These are phyloP conservation scores for Tolypocladium amazonense DNA, from an alignment of 2,329 filamentous ascomycete species.

Conservation along the genomic window DNA sequence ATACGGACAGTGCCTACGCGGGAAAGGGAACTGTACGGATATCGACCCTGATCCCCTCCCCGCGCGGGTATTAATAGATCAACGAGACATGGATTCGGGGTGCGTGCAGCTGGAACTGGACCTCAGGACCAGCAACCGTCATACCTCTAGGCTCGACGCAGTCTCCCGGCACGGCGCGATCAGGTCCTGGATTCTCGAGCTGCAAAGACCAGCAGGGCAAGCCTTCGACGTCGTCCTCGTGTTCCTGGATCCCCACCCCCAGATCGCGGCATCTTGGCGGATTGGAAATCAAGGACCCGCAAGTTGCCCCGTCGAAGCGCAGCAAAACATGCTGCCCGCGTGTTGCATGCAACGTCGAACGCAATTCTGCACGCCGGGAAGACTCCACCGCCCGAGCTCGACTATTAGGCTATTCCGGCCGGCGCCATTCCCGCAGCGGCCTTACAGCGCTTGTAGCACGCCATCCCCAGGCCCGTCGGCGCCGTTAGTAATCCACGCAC, in stretches of 20 bases:
- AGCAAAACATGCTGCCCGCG: neutral
- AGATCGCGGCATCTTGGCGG: neutral
- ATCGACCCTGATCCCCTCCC: neutral
- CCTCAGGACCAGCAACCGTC: neutral
- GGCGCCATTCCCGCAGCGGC: neutral
- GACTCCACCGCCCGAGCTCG: neutral
- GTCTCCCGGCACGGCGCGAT: neutral
- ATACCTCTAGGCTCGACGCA: too few species aligned
- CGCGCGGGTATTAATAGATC: neutral
- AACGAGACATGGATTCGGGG: neutral
- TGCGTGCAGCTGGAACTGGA: neutral
- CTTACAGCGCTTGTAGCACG: neutral
- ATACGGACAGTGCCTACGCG: neutral
- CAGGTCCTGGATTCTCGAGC: too few species aligned
- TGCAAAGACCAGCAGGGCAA: neutral
- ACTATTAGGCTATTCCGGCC: neutral
- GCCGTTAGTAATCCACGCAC: slow-evolving; percentile 2
- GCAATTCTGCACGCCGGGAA: neutral
- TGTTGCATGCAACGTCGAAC: neutral
- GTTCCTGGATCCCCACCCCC: neutral
- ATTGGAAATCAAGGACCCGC: neutral
- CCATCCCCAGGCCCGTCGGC: too few species aligned
- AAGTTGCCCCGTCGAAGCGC: neutral
- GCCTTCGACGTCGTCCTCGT: neutral
- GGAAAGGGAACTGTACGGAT: neutral